Percentiles rank a stretch among this genome's conserved stretches.
Evolutionary conservation across 352 stramenopile species (phyloP).

Genomic region (Chrysophaeum taylorii): DNA sequence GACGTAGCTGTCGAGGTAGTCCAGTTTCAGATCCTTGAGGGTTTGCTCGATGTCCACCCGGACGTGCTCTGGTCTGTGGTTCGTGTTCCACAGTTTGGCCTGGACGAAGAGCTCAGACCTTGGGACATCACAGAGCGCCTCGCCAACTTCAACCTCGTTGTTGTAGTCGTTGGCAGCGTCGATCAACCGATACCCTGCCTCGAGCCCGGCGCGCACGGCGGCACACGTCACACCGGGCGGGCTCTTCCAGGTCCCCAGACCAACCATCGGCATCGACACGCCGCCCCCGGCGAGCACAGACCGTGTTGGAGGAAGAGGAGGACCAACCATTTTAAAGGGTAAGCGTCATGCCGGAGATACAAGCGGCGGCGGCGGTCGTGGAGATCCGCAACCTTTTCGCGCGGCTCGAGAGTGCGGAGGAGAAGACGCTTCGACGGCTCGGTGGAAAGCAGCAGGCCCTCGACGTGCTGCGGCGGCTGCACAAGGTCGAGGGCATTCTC

Average conservation of each 20-base stretch:
- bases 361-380: too few relatives aligned
- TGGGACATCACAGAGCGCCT: slow-evolving; percentile 20
- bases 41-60: slow-evolving; percentile 20
- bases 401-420: too few relatives aligned
- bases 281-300: not conserved
- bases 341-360: too few relatives aligned
- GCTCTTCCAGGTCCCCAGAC: slow-evolving; percentile 29
- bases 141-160: slow-evolving; percentile 35
- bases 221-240: slow-evolving; percentile 5
- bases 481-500: too few relatives aligned
- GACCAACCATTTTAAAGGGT: too few relatives aligned
- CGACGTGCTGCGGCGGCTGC: too few relatives aligned
- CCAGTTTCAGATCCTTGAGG: slow-evolving; percentile 32
- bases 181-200: slow-evolving; percentile 27
- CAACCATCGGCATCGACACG: slow-evolving; percentile 24
- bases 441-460: too few relatives aligned
- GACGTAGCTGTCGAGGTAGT: slow-evolving; percentile 42
- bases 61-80: slow-evolving; percentile 35
- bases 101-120: slow-evolving; percentile 34
- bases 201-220: slow-evolving; percentile 10
- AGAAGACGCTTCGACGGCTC: too few relatives aligned
- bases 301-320: too few relatives aligned
- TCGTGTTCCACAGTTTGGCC: slow-evolving; percentile 30
- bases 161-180: slow-evolving; percentile 31
- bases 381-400: too few relatives aligned